Conservation (phyloP, 768 basidiomycete genomes). For the Agaricus subrufescens region DNA sequence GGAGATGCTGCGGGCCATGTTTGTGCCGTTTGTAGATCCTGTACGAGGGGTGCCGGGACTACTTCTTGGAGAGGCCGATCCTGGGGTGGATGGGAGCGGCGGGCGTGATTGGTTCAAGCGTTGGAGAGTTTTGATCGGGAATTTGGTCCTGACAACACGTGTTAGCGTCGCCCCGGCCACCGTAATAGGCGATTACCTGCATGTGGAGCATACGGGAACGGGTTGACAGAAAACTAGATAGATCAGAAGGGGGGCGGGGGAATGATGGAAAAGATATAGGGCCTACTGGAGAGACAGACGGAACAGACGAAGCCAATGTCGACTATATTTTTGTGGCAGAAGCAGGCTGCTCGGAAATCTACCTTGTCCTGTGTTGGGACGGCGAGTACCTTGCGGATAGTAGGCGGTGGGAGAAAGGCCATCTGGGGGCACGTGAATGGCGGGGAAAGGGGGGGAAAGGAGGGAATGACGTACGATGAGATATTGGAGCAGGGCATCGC, state of each 20-base stretch:
- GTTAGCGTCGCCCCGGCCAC: slow-evolving; percentile 1
- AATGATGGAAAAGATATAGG: slow-evolving; percentile 5
- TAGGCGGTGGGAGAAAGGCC: slow-evolving; percentile 56
- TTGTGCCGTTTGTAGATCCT: slow-evolving; percentile 2
- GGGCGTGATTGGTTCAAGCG: slow-evolving; percentile 52
- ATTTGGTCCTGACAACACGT: slow-evolving; percentile 66
- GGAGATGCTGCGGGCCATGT: slow-evolving; percentile 2
- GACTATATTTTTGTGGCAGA: slow-evolving; percentile 96
- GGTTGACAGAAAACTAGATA: slow-evolving; percentile 87
- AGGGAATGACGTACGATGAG: slow-evolving; percentile 50
- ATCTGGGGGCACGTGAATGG: slow-evolving; percentile 47
- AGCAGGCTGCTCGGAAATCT: slow-evolving; percentile 96
- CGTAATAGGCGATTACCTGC: slow-evolving; percentile 55
- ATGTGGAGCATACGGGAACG: slow-evolving; percentile 89
- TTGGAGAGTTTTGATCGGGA: slow-evolving; percentile 89
- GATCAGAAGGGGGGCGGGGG: not conserved
- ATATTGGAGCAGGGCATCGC: slow-evolving; percentile 88
- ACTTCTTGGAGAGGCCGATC: slow-evolving; percentile 2
- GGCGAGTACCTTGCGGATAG: slow-evolving; percentile 71
- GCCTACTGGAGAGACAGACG: slow-evolving; percentile 93
- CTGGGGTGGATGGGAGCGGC: slow-evolving; percentile 23
- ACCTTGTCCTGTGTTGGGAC: slow-evolving; percentile 93
- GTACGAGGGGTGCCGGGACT: slow-evolving; percentile 5
- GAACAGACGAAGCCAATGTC: slow-evolving; percentile 98
- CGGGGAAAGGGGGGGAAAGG: not conserved